Evolutionary conservation across 352 stramenopile genomes (phyloP), one percentile per base, ranked within the genome.

Genomic region (Globisporangium yorkense): DNA sequence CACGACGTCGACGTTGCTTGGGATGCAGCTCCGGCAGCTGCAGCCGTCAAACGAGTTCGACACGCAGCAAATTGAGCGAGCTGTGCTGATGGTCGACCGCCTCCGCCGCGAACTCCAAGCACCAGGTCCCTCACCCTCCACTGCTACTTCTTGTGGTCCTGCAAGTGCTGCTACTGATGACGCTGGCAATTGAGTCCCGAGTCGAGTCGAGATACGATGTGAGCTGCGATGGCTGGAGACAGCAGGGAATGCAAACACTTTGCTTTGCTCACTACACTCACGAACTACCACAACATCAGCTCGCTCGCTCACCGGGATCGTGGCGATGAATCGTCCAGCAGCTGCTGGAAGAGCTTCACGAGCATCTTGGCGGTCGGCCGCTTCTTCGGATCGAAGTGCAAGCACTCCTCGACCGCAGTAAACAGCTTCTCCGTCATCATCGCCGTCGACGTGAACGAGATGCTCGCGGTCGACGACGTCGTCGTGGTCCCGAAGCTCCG

Each of bases 371-470:
- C 75, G 2, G 69, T 85, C 21, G 75, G 77, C 0, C 82, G 70
- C 46, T 76, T 74, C 53, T 71, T 80, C 6, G 80, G 72, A 37
- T 86, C 72, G 29, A 71, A 76, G 37, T 86, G 72, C 20, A 92
- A 60, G 51, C 80, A 92, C 21, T 80, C 74, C 41, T 77, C 61
- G 45, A 89, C 79, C 6, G 70, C 56, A 5, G 61, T 55, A 24
- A 79, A 68, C 6, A 88, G 50, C 51, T 77, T 81, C 49, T 79
- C 74, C 1, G 77, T 69, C 21, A 77, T 54, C 41, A 74, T 61
- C 15, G 65, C 65, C 7, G 71, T 69, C 0, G 69, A 74, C 1
- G 62, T 62, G 29, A 71, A 56, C 48, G 66, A 70, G 27, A 75
- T 13, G 24, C 63, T 72, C 33, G 57, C 65, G 7, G 64, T 65